These are phyloP conservation scores for Termitomyces sp. DNA, from an alignment of 768 basidiomycete genomes.

Conservation along the genomic window DNA sequence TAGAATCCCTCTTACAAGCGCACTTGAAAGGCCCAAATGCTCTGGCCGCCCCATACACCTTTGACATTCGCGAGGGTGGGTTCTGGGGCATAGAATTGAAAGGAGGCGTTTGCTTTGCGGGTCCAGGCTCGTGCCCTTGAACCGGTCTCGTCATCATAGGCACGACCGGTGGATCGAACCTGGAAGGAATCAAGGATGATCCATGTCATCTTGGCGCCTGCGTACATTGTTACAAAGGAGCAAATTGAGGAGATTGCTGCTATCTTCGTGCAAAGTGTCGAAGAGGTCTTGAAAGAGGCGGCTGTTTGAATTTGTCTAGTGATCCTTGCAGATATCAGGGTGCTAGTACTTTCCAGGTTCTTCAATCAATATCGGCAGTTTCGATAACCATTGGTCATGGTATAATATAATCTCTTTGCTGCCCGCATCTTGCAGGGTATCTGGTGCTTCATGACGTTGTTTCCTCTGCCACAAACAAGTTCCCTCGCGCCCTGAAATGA, in stretches of 20 bases:
- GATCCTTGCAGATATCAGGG: background rate
- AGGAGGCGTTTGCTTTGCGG: slow-evolving; percentile 56
- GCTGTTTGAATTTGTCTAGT: slow-evolving; percentile 4
- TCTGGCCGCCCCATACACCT: slow-evolving; percentile 61
- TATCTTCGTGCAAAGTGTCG: slow-evolving; percentile 60
- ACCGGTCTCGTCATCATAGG: slow-evolving; percentile 70
- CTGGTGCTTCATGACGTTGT: too few relatives aligned
- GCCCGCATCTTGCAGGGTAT: background rate
- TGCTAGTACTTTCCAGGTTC: background rate
- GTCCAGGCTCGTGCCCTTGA: slow-evolving; percentile 67
- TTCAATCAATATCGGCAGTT: background rate
- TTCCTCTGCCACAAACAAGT: background rate
- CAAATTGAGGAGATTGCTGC: slow-evolving; percentile 69
- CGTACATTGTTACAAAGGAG: slow-evolving; percentile 70
- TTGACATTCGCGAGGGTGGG: slow-evolving; percentile 77
- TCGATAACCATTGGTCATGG: background rate
- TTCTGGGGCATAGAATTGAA: slow-evolving; percentile 85
- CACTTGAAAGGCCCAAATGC: slow-evolving; percentile 53
- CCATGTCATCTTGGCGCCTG: slow-evolving; percentile 74
- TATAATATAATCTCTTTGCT: too few relatives aligned
- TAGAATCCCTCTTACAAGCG: slow-evolving; percentile 47
- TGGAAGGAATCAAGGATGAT: slow-evolving; percentile 70
- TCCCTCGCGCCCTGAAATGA: too few relatives aligned
- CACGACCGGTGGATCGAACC: slow-evolving; percentile 62
- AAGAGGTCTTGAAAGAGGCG: slow-evolving; percentile 51